These are phyloP conservation scores for Hypoxylon sp. DNA, from an alignment of 2,329 filamentous ascomycete species.

Conservation along the genomic window DNA sequence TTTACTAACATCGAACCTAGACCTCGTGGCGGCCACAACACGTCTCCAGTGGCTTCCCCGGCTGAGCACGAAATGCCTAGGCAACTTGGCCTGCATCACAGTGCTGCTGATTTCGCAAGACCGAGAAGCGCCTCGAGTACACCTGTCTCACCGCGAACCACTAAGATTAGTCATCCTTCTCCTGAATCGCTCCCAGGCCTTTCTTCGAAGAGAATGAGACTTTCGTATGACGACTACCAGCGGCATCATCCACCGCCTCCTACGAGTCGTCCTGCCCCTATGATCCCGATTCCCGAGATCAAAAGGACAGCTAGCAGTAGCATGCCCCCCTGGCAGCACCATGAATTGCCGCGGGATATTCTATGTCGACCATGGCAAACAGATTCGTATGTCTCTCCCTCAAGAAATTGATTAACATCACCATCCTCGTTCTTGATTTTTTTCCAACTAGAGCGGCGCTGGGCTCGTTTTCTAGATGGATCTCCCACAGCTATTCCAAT, in stretches of 20 bases:
- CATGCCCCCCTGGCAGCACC: constrained; percentile 56
- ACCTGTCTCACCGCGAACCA: constrained; percentile 64
- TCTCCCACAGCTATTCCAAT: constrained; percentile 18
- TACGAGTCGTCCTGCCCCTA: constrained; percentile 44
- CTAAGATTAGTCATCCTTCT: constrained; percentile 51
- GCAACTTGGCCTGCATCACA: constrained; percentile 54
- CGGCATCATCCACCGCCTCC: constrained; percentile 45
- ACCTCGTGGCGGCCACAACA: constrained; percentile 71
- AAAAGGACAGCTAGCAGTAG: constrained; percentile 48
- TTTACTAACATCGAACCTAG: constrained; percentile 55
- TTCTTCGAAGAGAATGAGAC: constrained; percentile 65
- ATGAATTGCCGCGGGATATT: constrained; percentile 64
- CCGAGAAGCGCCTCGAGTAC: constrained; percentile 63
- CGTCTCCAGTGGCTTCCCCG: constrained; percentile 67
- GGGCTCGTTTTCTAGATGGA: neutral
- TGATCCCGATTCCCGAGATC: constrained; percentile 56
- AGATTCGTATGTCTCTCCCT: constrained; percentile 64
- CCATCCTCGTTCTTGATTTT: neutral
- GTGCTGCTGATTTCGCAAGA: constrained; percentile 57
- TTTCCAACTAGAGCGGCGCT: neutral
- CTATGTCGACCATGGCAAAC: constrained; percentile 65
- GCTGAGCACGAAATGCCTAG: constrained; percentile 65
- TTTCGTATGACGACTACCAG: constrained; percentile 64
- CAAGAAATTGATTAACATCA: constrained; percentile 58
- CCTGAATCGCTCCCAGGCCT: constrained; percentile 51